phyloP scores from a whole-genome alignment of 2,329 filamentous ascomycete genomes.

The Verticillium dahliae region DNA sequence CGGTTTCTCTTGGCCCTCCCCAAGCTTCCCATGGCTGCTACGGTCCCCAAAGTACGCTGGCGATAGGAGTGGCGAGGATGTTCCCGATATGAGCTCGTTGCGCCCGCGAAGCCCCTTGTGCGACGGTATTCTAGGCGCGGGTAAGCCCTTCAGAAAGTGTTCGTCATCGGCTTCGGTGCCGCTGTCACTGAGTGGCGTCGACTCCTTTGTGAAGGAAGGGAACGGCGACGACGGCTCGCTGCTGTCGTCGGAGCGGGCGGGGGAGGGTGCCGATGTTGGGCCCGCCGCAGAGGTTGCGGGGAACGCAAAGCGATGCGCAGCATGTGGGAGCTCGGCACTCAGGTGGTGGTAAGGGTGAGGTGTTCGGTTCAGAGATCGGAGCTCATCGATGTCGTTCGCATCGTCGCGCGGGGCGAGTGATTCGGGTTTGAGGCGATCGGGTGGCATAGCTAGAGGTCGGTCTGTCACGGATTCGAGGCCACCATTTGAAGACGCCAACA shows the following conservation, averaged over 20 bases:
- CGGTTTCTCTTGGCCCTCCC: slow-evolving; percentile 10
- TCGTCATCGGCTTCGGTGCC: slow-evolving; percentile 96
- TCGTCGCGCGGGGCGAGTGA: slow-evolving; percentile 21
- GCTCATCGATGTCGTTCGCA: slow-evolving; percentile 26
- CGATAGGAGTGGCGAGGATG: slow-evolving; percentile 49
- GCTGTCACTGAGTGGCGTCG: slow-evolving; percentile 70
- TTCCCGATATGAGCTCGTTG: slow-evolving; percentile 46
- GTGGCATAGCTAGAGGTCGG: slow-evolving; percentile 35
- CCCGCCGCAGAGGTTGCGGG: slow-evolving; percentile 1
- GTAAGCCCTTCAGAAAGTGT: slow-evolving; percentile 76
- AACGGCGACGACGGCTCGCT: slow-evolving; percentile 14
- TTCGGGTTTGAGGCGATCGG: slow-evolving; percentile 31
- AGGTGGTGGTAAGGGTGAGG: slow-evolving; percentile 63
- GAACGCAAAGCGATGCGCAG: slow-evolving; percentile 30
- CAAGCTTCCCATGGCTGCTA: slow-evolving; percentile 16
- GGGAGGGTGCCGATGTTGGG: slow-evolving; percentile 6
- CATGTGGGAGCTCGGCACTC: slow-evolving; percentile 46
- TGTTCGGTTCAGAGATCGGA: slow-evolving; percentile 51
- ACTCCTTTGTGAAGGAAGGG: slow-evolving; percentile 38
- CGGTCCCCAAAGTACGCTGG: slow-evolving; percentile 36
- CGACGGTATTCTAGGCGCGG: slow-evolving; percentile 64
- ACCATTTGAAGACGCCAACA: not conserved
- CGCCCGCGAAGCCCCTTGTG: slow-evolving; percentile 71
- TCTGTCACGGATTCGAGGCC: not conserved
- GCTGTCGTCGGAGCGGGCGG: slow-evolving; percentile 13